Evolutionary conservation across 495 filamentous ascomycete genomes (phyloP), one percentile per base, ranked within the genome.

Genomic region (Aspergillus funiculosus): DNA sequence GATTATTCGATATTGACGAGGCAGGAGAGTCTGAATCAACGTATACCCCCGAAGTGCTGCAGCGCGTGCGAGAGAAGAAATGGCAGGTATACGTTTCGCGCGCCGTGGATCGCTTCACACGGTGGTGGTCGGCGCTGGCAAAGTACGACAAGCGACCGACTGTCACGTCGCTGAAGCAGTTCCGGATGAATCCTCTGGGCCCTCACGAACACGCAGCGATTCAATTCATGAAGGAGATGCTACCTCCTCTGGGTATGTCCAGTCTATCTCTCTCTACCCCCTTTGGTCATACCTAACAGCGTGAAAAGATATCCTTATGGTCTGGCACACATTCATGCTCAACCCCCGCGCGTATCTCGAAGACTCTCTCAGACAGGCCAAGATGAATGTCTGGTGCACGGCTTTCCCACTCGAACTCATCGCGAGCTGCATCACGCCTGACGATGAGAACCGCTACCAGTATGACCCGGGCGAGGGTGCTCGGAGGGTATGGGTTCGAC

Each of bases 301-400:
- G 6, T 28, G 10, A 11, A 7, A 22, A 27, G 5, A 13, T 28
- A 25, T 29, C 6, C 61, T 94, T 31, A 87, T 94, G 86, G 86
- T 94, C 0, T 89, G 85, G 86, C 88, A 94, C 61, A 69, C 85
- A 3, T 86, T 87, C 54, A 80, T 87, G 78, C 75, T 94, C 4
- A 92, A 90, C 49, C 88, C 88, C 2, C 68, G 84, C 29, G 66
- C 68, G 39, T 94, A 80, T 53, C 73, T 87, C 2, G 88, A 94
- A 52, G 88, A 94, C 53, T 82, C 80, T 51, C 65, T 89, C 39
- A 71, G 85, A 7, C 72, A 72, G 30, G 79, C 78, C 1, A 62
- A 78, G 21, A 65, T 74, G 41, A 60, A 66, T 6, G 64, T 89
- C 20, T 89, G 85, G 79, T 62, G 51, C 15, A 75, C 76, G 0